Base-by-base conservation (phyloP, 768 basidiomycete genomes). In the Cubamyces sp. region DNA sequence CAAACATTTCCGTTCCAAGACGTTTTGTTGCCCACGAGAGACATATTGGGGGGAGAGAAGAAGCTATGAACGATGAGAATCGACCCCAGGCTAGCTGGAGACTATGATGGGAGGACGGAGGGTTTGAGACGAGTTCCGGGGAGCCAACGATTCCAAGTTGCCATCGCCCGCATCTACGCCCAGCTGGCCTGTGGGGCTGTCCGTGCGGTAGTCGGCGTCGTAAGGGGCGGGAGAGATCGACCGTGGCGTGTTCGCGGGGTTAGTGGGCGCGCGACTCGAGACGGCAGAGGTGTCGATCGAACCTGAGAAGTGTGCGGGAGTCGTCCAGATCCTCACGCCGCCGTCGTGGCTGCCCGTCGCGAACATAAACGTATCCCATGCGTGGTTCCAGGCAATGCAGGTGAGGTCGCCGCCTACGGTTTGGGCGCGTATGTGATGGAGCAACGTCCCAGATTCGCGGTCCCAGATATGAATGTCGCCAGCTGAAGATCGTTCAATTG, bases 391-490 rank as follows among this genome's bases (percentile, higher is more conserved):
- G 15, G 89, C 88, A 42, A 92, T 83, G 63, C 88, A 90, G 9
- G 92, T 92, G 61, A 93, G 70, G 69, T 92, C 90, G 5, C 77
- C 78, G 25, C 87, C 88, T 3, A 68, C 54, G 21, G 65, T 68
- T 69, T 86, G 87, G 28, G 85, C 81, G 15, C 82, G 84, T 66
- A 94, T 81, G 64, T 86, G 82, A 64, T 91, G 90, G 3, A 94
- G 77, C 1, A 91, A 76, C 8, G 84, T 80, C 5, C 84, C 92
- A 12, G 88, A 88, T 74, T 92, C 90, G 61, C 86, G 84, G 68
- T 94, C 92, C 92, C 92, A 94, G 14, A 93, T 90, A 69, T 91
- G 87, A 15, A 94, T 87, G 68, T 92, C 89, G 4, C 92, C 92
- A 62, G 83, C 91, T 92, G 62, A 47, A 30, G 46, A 19, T 1